Base-by-base conservation (phyloP, 1,284 basidiomycete genomes). In the Cryptococcus hybrid region DNA sequence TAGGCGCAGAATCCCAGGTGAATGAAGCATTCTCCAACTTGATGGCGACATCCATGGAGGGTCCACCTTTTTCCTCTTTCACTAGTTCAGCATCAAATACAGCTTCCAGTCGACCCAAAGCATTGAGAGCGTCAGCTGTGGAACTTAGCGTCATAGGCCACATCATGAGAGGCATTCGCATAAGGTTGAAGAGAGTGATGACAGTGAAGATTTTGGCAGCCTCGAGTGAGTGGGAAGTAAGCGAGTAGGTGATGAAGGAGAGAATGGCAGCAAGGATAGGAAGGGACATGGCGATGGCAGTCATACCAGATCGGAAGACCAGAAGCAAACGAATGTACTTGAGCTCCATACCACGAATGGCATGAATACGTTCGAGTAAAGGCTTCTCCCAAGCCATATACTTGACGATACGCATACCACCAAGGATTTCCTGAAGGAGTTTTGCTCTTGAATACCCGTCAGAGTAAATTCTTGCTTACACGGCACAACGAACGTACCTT, bases 321-420 rank as follows among this genome's bases (percentile, higher is more conserved):
- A 94, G 80, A 30, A 96, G 78, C 0, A 83, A 82, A 44, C 92
- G 86, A 54, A 95, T 85, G 65, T 89, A 87, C 15, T 83, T 84
- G 44, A 93, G 85, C 77, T 96, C 94, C 62, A 84, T 83, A 45
- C 79, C 80, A 49, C 93, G 84, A 68, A 88, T 87, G 34, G 84
- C 84, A 38, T 83, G 82, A 44, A 95, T 84, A 52, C 88, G 83
- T 24, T 75, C 62, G 5, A 82, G 80, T 76, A 90, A 92, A 0
- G 90, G 88, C 2, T 64, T 60, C 63, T 82, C 80, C 80, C 80
- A 82, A 0, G 77, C 75, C 73, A 76, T 75, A 75, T 88, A 88
- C 75, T 95, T 96, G 82, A 94, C 89, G 55, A 94, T 83, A 65
- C 89, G 87, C 84, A 94, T 92, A 0, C 89, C 89, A 15, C 87